Evolutionary conservation across 2,329 filamentous ascomycete genomes (phyloP).

Genomic region (Neofusicoccum kwambonambiense): DNA sequence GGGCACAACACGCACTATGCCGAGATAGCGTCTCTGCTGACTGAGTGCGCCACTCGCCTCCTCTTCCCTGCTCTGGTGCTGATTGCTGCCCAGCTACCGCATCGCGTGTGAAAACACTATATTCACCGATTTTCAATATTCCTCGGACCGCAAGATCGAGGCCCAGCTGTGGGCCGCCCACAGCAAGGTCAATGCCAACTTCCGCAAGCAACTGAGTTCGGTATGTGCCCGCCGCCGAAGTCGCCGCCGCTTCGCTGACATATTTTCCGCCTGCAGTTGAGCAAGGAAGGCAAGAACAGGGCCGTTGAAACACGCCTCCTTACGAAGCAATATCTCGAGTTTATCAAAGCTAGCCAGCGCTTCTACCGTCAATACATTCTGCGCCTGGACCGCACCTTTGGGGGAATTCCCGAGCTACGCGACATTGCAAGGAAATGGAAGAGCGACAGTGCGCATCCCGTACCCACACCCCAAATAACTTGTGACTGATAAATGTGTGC

Average conservation of each 20-base stretch:
- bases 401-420: conserved; percentile 58
- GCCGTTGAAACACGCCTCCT: conserved; percentile 70
- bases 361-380: conserved; percentile 89
- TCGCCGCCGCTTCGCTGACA: neutral
- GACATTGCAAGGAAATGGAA: conserved; percentile 51
- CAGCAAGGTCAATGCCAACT: conserved; percentile 72
- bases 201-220: conserved; percentile 66
- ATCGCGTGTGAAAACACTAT: conserved; percentile 69
- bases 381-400: conserved; percentile 63
- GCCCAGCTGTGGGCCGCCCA: conserved; percentile 76
- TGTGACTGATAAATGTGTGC: conserved; percentile 33
- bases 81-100: conserved; percentile 58
- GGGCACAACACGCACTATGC: conserved; percentile 51
- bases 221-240: conserved; percentile 27
- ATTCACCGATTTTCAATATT: conserved; percentile 69
- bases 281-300: conserved; percentile 43
- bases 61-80: neutral
- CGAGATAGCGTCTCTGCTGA: conserved; percentile 47
- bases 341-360: conserved; percentile 81
- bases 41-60: conserved; percentile 30
- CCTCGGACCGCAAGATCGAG: conserved; percentile 64
- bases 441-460: conserved; percentile 17
- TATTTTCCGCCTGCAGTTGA: conserved; percentile 8
- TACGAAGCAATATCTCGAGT: conserved; percentile 76
- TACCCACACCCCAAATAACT: neutral